Base-by-base conservation (phyloP, 352 stramenopile genomes). In the Halophytophthora batemanensis region DNA sequence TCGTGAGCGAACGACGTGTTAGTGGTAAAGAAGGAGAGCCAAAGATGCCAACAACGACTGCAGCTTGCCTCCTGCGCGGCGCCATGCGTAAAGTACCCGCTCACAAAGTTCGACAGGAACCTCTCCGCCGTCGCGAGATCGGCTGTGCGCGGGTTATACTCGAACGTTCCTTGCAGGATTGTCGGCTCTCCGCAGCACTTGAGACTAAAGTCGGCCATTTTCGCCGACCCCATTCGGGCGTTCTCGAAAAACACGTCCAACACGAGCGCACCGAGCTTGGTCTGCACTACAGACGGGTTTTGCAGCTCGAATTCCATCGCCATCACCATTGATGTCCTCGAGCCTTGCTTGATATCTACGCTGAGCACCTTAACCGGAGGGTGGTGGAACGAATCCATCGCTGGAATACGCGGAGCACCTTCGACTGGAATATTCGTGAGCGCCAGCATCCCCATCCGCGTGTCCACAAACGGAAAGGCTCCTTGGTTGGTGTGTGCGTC, bases 21-120 rank as follows among this genome's bases (percentile, higher is more conserved):
- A 50, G 11, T 33, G 11, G n/a, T 53, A 14, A 28, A 38, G 17
- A 25, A 10, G 1, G 34, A 19, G 17, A 29, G 38, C 5, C 22
- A 18, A 51, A 63, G 15, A 56, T 34, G 21, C 25, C 38, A 37
- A 38, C n/a, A n/a, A n/a, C n/a, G n/a, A n/a, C n/a, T n/a, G 12
- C 0, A 29, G 45, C 43, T 34, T 73, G 89, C 82, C 74, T 86
- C 45, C 53, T 93, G 83, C 2, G 69, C 47, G 53, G 68, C 59
- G 3, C 76, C 79, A 43, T 80, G 56, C 2, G 82, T 90, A 44
- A 88, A 93, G 61, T 87, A 93, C 2, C 83, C 83, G 19, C 52
- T 82, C 6, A 93, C 83, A 54, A 93, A 93, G 41, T 90, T 90
- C 2, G 83, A 93, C n/a, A 93, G 59, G 48, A 93, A 93, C 28